Evolutionary conservation across 768 basidiomycete species (phyloP).

Genomic region (Auriscalpium orientale): DNA sequence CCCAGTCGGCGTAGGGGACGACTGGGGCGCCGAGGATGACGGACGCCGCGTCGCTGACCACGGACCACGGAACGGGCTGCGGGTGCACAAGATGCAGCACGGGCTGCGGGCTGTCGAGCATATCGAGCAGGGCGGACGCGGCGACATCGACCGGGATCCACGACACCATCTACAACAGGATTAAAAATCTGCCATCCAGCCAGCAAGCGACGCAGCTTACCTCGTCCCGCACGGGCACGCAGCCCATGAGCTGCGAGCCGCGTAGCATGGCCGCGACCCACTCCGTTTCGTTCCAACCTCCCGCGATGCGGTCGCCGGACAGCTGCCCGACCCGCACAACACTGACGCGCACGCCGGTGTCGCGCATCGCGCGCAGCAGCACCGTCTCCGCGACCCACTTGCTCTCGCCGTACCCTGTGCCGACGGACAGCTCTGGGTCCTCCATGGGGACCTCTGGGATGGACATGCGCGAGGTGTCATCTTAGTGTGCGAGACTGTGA

Average conservation of each 20-base stretch:
- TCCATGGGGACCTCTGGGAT: constrained; percentile 29
- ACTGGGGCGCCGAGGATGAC: constrained; percentile 19
- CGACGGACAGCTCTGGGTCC: constrained; percentile 27
- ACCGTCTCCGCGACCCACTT: constrained; percentile 41
- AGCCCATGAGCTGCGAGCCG: constrained; percentile 20
- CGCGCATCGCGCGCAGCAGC: constrained; percentile 22
- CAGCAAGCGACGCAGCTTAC: constrained; percentile 15
- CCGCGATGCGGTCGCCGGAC: constrained; percentile 30
- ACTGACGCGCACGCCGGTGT: constrained; percentile 28
- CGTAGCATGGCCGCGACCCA: constrained; percentile 38
- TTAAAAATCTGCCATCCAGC: no score
- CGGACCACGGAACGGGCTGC: constrained; percentile 24
- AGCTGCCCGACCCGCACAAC: constrained; percentile 42
- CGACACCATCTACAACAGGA: constrained; percentile 24
- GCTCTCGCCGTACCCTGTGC: constrained; percentile 37
- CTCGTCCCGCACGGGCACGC: constrained; percentile 23
- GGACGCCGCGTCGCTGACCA: constrained; percentile 21
- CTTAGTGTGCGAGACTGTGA: constrained; percentile 17
- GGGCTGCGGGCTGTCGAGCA: constrained; percentile 9
- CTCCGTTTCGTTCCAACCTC: constrained; percentile 37
- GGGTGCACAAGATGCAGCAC: constrained; percentile 35
- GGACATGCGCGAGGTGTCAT: constrained; percentile 1
- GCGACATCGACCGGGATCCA: constrained; percentile 38
- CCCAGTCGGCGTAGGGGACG: constrained; percentile 30
- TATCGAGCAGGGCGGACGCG: constrained; percentile 27